Conservation (phyloP, 2,329 filamentous ascomycete species). For the Pyrenophora tritici-repentis region DNA sequence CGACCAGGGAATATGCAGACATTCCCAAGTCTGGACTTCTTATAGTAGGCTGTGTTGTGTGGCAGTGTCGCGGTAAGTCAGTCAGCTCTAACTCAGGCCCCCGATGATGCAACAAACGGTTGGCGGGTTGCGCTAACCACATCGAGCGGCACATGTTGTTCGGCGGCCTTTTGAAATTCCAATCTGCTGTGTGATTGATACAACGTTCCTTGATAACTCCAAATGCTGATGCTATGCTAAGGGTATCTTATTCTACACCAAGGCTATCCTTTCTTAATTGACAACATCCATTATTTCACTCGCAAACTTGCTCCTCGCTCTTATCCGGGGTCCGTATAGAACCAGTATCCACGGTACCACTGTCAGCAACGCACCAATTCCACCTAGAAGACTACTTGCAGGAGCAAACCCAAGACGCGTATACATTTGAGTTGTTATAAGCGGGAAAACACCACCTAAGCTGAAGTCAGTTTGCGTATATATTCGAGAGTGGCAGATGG, state of each 20-base stretch:
- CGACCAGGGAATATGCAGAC: not conserved
- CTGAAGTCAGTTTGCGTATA: constrained; percentile 3
- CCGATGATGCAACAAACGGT: constrained; percentile 15
- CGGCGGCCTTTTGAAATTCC: no score
- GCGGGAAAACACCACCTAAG: constrained; percentile 71
- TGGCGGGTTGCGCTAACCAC: not conserved
- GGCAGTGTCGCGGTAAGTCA: constrained; percentile 7
- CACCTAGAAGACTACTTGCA: constrained; percentile 77
- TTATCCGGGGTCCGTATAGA: constrained; percentile 76
- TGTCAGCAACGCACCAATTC: constrained; percentile 68
- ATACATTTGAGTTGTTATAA: constrained; percentile 77
- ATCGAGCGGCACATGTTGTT: not conserved
- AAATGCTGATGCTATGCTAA: no score
- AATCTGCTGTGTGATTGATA: no score
- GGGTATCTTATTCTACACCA: not conserved
- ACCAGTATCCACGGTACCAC: constrained; percentile 87
- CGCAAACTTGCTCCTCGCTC: constrained; percentile 77
- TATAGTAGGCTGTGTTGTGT: constrained; percentile 5
- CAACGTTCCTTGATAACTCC: no score
- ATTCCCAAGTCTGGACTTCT: constrained; percentile 2
- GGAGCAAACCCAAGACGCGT: constrained; percentile 69
- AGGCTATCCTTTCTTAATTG: not conserved
- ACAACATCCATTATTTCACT: constrained; percentile 42
- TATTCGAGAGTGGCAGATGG: not conserved
- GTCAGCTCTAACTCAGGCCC: no score